A percentile compares a stretch with the other conserved stretches of the same genome.
Evolutionary conservation across 2,329 filamentous ascomycete genomes (phyloP).

Genomic region (Cytospora schulzeri): DNA sequence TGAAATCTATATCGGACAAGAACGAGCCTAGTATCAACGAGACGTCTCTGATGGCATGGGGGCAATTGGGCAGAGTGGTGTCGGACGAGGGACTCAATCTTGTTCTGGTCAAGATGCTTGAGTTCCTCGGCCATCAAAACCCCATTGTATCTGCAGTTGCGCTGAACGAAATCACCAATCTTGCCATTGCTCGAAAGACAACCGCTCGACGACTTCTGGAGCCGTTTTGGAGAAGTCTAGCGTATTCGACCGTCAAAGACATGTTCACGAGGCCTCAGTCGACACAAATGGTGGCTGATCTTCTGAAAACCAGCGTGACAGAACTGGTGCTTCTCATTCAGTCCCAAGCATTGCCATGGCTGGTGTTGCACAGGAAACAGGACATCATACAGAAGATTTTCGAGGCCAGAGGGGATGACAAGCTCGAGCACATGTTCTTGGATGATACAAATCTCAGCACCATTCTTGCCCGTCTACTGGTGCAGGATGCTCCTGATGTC

Average conservation of each 20-base stretch:
- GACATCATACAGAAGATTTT: conserved; percentile 83
- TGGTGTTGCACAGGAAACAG: conserved; percentile 76
- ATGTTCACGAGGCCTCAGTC: conserved; percentile 80
- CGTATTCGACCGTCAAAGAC: conserved; percentile 80
- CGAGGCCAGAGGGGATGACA: conserved; percentile 70
- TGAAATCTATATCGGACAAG: conserved; percentile 73
- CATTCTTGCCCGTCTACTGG: conserved; percentile 61
- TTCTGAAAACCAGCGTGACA: conserved; percentile 74
- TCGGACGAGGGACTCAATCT: conserved; percentile 84
- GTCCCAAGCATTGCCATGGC: conserved; percentile 78
- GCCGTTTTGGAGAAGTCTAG: conserved; percentile 87
- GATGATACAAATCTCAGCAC: conserved; percentile 59
- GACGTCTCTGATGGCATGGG: conserved; percentile 82
- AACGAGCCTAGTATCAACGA: conserved; percentile 71
- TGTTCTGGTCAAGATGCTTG: conserved; percentile 78
- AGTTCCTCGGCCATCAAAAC: conserved; percentile 85
- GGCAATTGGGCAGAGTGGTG: conserved; percentile 76
- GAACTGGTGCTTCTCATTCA: conserved; percentile 78
- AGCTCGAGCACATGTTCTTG: conserved; percentile 59
- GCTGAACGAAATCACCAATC: conserved; percentile 76
- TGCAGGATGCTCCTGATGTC: conserved; percentile 57
- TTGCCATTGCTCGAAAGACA: conserved; percentile 66
- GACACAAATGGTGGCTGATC: conserved; percentile 75
- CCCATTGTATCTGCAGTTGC: conserved; percentile 77
- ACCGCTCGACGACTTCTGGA: conserved; percentile 72